Evolutionary conservation across 2,329 filamentous ascomycete genomes (phyloP), one percentile per base, ranked within the genome.

Genomic region (Stagonosporopsis tanaceti): DNA sequence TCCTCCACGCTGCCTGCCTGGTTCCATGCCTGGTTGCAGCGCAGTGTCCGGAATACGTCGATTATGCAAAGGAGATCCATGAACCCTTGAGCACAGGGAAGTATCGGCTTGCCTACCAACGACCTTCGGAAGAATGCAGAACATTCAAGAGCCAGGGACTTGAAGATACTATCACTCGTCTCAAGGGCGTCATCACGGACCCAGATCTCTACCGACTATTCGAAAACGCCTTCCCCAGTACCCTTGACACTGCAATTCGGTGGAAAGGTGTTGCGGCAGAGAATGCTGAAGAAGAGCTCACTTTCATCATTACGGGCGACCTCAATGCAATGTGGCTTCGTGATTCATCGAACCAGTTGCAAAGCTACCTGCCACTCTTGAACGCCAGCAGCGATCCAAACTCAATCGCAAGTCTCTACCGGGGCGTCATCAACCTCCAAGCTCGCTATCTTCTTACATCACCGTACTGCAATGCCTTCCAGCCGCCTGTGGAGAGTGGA

Each of bases 191-290:
- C 24, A 82, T 82, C 57, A 67, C 69, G 22, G 80, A 83, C 61
- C 79, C 79, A 0, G 90, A 93, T 71, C 81, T 93, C 20, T 87
- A 83, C 71, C 82, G 88, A 3, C 79, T 93, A 11, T 93, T 93
- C 69, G 77, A 87, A 64, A 93, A 93, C 71, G 81, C 87, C 1
- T 92, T 87, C 70, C 89, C 90, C 0, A 93, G 91, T 73, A 91
- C 89, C 0, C 80, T 93, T 11, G 89, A 92, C 68, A 92, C 89
- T 0, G 89, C 89, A 0, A 84, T 92, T 39, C 82, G 82, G 59
- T 92, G 88, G 89, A 86, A 84, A 52, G 89, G 89, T 2, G 78
- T 80, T 48, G 81, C 85, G 0, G 81, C 80, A 32, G 81, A 85
- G 57, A 81, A 85, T 63, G 73, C 81, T 0, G 81, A 83, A 1